Conservation (phyloP, 2,329 filamentous ascomycete species). For the Trichophyton equinum region DNA sequence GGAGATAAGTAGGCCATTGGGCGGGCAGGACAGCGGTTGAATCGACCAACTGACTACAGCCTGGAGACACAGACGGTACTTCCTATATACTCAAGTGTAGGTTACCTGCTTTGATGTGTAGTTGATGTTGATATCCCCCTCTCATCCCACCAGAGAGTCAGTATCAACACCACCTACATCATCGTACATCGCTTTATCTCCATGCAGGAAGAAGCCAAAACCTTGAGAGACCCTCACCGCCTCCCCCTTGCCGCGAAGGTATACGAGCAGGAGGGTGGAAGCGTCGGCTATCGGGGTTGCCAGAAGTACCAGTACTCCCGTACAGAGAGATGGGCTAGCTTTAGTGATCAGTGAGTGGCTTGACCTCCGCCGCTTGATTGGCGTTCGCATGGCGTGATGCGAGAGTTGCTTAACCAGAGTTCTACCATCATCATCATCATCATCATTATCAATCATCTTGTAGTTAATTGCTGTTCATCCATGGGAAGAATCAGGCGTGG, state of each 20-base stretch:
- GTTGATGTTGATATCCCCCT: too few relatives aligned
- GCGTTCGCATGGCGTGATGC: constrained; percentile 1
- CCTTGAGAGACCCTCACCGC: not conserved
- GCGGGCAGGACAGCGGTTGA: too few relatives aligned
- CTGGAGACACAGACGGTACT: too few relatives aligned
- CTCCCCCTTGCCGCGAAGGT: not conserved
- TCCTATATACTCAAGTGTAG: too few relatives aligned
- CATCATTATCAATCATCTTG: too few relatives aligned
- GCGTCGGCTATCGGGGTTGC: not conserved
- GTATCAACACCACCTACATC: not conserved
- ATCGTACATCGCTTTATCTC: not conserved
- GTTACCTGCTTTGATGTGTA: too few relatives aligned
- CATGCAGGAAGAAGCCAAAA: not conserved
- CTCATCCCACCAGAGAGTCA: not conserved
- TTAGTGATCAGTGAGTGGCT: not conserved
- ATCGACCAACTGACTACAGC: too few relatives aligned
- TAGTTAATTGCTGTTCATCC: too few relatives aligned
- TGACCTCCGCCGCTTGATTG: not conserved
- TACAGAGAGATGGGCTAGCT: not conserved
- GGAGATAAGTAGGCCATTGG: too few relatives aligned
- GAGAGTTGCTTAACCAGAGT: too few relatives aligned
- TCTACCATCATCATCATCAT: too few relatives aligned
- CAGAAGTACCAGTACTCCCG: too few relatives aligned
- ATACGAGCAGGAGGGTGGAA: not conserved
- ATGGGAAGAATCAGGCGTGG: not conserved